Evolutionary conservation across 371 early-diverging fungal genomes (phyloP), one percentile per base, ranked within the genome.

Genomic region (Mucor plumbeus): DNA sequence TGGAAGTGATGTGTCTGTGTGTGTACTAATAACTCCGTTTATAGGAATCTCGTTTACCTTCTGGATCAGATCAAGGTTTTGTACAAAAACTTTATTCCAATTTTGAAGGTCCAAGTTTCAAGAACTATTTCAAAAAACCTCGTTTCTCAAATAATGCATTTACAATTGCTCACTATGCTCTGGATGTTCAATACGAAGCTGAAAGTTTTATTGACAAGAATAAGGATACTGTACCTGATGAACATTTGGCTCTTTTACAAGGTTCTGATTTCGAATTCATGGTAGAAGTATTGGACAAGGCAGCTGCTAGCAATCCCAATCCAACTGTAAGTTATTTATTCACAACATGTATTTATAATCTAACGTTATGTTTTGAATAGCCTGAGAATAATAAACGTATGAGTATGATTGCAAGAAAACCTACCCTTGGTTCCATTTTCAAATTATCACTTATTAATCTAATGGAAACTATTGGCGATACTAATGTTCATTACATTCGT

Each of bases 131-230:
- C 78, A 90, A 86, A 54, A 96, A 96, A 75, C 97, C 98, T 38
- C 84, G 96, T n/a, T 97, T 98, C 78, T 92, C 88, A 65, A 83
- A 88, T 68, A 78, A 76, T 19, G 90, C 90, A 33, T 98, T 98
- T 71, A 90, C 91, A 7, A 82, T 98, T 47, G 86, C 88, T 19
- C 99, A 98, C 77, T 98, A 97, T 76, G 98, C 98, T 54, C 90
- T 94, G 64, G 88, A 91, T 68, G 98, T 98, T 31, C 87, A 91
- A 57, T 98, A 98, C 69, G 91, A 90, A 67, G 87, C 91, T 34
- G 95, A 96, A 31, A 96, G 95, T 11, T 99, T 99, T 84, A 86
- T 99, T 48, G 95, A 97, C 67, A 99, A 99, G 87, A 99, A 99
- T 84, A 96, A 95, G 83, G 99, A 99, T 80, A 95, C 97, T 26